These are phyloP conservation scores for barley (Hordeum vulgare) DNA, from an alignment of 176 grass and related monocot species.

Conservation along the genomic window MorexV3_pseudomolecules_assembly NC_058520.1:1000774-1001273, in stretches of 20 bases:
- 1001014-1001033: slow-evolving; percentile 16
- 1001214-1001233: background rate
- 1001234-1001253: slow-evolving; percentile 9
- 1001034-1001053: slow-evolving; percentile 7
- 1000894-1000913: slow-evolving; percentile 22
- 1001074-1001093: slow-evolving; percentile 62
- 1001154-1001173: slow-evolving; percentile 22
- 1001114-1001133: slow-evolving; percentile 79
- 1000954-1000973: slow-evolving; percentile 40
- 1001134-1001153: slow-evolving; percentile 59
- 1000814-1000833: background rate
- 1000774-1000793: too few species aligned
- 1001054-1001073: slow-evolving; percentile 52
- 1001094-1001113: slow-evolving; percentile 87
- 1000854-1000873: background rate
- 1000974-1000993: background rate
- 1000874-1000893: slow-evolving; percentile 18
- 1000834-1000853: background rate
- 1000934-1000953: slow-evolving; percentile 73
- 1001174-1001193: background rate
- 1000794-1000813: background rate
- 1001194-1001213: background rate
- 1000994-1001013: slow-evolving; percentile 3
- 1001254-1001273: slow-evolving; percentile 14
- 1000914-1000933: slow-evolving; percentile 68